phyloP scores from a whole-genome alignment of 2,329 filamentous ascomycete species.

The Verticillium klebahnii region DNA sequence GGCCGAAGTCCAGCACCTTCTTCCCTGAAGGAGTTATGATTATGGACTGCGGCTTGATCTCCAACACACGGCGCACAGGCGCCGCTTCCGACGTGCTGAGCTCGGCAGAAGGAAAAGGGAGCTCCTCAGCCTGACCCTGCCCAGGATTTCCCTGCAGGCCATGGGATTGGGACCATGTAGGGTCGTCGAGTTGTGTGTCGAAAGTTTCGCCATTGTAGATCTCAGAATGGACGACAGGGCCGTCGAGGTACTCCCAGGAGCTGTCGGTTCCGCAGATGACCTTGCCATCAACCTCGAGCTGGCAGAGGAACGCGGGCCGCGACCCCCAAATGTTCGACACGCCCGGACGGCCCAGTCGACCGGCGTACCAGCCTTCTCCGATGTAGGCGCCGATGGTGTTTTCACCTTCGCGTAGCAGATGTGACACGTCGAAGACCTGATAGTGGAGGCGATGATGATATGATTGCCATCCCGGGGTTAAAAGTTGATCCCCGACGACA shows the following conservation, averaged over 20 bases:
- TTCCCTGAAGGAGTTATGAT: conserved; percentile 34
- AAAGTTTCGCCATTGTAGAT: conserved; percentile 51
- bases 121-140: conserved; percentile 5
- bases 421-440: conserved; percentile 45
- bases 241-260: conserved; percentile 27
- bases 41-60: conserved; percentile 15
- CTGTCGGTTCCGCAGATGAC: conserved; percentile 23
- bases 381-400: conserved; percentile 41
- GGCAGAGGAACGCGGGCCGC: conserved; percentile 1
- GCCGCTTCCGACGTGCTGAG: conserved; percentile 25
- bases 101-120: conserved; percentile 12
- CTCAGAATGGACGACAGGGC: conserved; percentile 30
- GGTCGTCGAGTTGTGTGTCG: conserved; percentile 26
- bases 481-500: conserved; percentile 29
- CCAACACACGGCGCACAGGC: conserved; percentile 21
- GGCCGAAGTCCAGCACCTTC: conserved; percentile 50
- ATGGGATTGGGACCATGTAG: conserved; percentile 6
- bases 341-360: conserved; percentile 24
- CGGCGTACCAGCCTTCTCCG: conserved; percentile 47
- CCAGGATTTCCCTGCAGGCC: neutral
- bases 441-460: conserved; percentile 47
- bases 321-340: conserved; percentile 3
- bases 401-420: conserved; percentile 26
- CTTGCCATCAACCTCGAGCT: conserved; percentile 2
- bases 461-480: conserved; percentile 48